Evolutionary conservation across 306 rosid species (phyloP).

Genomic region (Malus orientalis): DNA sequence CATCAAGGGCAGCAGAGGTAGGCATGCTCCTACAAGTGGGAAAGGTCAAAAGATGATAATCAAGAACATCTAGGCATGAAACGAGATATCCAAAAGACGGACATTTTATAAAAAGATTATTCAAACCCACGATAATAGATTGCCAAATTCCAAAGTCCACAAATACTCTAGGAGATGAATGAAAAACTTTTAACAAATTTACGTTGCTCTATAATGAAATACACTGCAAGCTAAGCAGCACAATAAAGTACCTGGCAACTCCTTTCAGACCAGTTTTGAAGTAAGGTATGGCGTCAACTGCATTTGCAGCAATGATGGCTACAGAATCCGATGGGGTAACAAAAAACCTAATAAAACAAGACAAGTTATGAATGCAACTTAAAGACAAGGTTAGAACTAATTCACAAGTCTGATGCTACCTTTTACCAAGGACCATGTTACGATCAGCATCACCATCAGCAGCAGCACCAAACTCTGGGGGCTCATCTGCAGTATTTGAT

Average conservation of each 20-base stretch:
- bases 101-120: neutral
- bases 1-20: constrained; percentile 99
- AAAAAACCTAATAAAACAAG: constrained; percentile 56
- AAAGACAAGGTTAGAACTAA: constrained; percentile 1
- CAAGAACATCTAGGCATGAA: neutral
- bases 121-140: neutral
- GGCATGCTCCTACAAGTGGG: constrained; percentile 90
- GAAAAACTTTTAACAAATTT: neutral
- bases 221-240: neutral
- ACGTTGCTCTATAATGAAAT: neutral
- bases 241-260: constrained; percentile 76
- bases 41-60: constrained; percentile 5
- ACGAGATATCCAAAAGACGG: neutral
- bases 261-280: constrained; percentile 92
- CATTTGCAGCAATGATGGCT: constrained; percentile 99
- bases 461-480: constrained; percentile 99
- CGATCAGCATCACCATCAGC: constrained; percentile 99
- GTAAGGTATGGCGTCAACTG: constrained; percentile 94
- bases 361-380: constrained; percentile 7
- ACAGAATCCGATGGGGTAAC: constrained; percentile 99
- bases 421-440: constrained; percentile 97
- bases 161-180: neutral
- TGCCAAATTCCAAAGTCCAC: neutral
- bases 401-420: constrained; percentile 33
- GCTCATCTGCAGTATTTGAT: constrained; percentile 58